Base-by-base conservation (phyloP, 2,329 filamentous ascomycete genomes). In the Monosporascus sp. region DNA sequence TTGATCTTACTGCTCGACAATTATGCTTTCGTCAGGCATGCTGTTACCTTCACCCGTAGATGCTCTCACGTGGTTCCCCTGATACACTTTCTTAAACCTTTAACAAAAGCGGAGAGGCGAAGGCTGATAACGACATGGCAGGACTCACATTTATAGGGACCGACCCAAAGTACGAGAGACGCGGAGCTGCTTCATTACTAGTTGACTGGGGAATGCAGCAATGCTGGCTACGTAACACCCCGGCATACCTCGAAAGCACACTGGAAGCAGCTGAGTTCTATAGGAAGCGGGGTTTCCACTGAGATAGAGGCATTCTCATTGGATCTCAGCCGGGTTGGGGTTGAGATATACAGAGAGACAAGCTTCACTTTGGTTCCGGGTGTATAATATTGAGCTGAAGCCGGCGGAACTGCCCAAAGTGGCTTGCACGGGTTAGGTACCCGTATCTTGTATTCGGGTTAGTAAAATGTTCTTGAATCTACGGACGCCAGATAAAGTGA, bases 131-230 rank as follows among this genome's bases (percentile, higher is more conserved):
- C 15, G 18, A 42, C 20, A 27, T 7, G 14, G 3, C 15, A 62
- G 62, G 54, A 31, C 62, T 63, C 37, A 57, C 57, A 3, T 65
- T 62, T 38, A 65, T 65, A 20, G 62, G 59, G 5, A 62, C 60
- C 2, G 61, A 65, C 37, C 62, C 59, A 1, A 25, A 36, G 15
- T 53, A 61, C 25, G 52, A 52, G 5, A 50, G 54, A 8, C 52
- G 54, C 20, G 62, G 63, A n/a, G 63, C 63, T 3, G 62, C 53
- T 34, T 51, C 53, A 0, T 42, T 61, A 55, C 48, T 65, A 53
- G 54, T 63, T 5, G 49, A 47, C 24, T 65, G 63, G 62, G 62
- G 62, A 5, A 51, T 61, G 5, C 52, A 61, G 6, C 54, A 54
- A 11, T 62, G 51, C 22, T 52, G 46, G 11, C 18, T 27, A 14